phyloP scores from a whole-genome alignment of 2,329 filamentous ascomycete species.

The Xylaria sp. region DNA sequence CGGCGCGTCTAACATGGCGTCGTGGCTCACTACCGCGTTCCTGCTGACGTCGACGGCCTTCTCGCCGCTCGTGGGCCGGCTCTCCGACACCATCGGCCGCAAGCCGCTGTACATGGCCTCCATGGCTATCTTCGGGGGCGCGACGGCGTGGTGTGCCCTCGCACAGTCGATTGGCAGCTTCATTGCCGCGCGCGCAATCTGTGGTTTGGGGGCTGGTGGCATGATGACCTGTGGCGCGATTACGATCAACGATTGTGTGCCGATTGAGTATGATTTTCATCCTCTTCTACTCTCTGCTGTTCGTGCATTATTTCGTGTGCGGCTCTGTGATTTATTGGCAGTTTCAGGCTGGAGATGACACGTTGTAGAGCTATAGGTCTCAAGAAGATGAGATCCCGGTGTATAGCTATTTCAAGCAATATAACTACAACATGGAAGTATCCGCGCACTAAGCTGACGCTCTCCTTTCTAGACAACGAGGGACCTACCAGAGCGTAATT shows the following conservation, averaged over 20 bases:
- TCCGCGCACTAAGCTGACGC: background rate
- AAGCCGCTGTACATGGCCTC: conserved; percentile 73
- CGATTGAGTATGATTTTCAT: conserved; percentile 66
- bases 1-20: conserved; percentile 79
- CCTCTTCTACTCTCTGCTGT: background rate
- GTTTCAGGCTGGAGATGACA: too few relatives aligned
- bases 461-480: conserved; percentile 58
- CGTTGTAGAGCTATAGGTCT: too few relatives aligned
- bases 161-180: conserved; percentile 76
- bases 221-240: conserved; percentile 76
- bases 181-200: conserved; percentile 75
- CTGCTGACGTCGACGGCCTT: conserved; percentile 80
- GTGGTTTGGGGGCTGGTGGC: conserved; percentile 78
- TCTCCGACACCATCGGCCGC: conserved; percentile 79
- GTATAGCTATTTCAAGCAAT: background rate
- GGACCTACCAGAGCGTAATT: conserved; percentile 77
- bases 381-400: too few relatives aligned
- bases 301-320: background rate
- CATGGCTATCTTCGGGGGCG: conserved; percentile 70
- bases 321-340: background rate
- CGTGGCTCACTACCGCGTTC: conserved; percentile 85
- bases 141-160: conserved; percentile 75
- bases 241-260: conserved; percentile 78
- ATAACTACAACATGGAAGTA: background rate
- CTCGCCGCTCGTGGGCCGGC: conserved; percentile 77